Base-by-base conservation (phyloP, 2,329 filamentous ascomycete species). In the Alternaria consortialis region DNA sequence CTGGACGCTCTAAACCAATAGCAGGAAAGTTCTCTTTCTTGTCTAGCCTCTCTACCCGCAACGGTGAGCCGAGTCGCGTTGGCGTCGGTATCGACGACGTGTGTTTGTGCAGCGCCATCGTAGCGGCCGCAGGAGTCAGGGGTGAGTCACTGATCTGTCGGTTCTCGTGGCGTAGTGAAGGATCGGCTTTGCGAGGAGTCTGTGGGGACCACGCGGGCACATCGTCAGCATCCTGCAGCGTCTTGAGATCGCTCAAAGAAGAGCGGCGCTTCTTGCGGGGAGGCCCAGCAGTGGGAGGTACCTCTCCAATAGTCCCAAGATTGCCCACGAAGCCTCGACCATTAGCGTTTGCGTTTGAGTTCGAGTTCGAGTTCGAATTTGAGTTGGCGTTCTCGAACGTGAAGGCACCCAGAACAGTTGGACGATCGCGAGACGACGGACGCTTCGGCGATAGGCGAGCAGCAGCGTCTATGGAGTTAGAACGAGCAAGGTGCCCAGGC, bases 181-280 rank as follows among this genome's bases (percentile, higher is more conserved):
- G 70, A 11, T 74, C 74, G 17, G 67, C 65, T 53, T 68, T 68
- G 43, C 69, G 73, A 63, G 77, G 77, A 67, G 76, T 77, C 70
- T 79, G 74, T 43, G 77, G 73, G 43, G 75, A 77, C 77, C 77
- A 80, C 62, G 69, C 69, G 48, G 77, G 77, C 37, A 73, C 69
- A 64, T 78, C 64, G 58, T 89, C 65, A 73, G 75, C 84, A 56
- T 87, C 84, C 80, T 94, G 89, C 17, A 92, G 82, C 57, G 83
- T 85, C 68, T 88, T 91, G 48, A 98, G 84, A 77, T 98, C 94
- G 5, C 94, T 97, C 42, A 98, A 81, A 27, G 94, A 97, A 80
- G 94, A 97, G 75, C 94, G 89, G 56, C 94, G 87, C 82, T 97
- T 97, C 81, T 90, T 94, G 63, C 76, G 75, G 56, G 76, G 76